phyloP scores from a whole-genome alignment of 2,329 filamentous ascomycete genomes.

The Trichophyton benhamiae region DNA sequence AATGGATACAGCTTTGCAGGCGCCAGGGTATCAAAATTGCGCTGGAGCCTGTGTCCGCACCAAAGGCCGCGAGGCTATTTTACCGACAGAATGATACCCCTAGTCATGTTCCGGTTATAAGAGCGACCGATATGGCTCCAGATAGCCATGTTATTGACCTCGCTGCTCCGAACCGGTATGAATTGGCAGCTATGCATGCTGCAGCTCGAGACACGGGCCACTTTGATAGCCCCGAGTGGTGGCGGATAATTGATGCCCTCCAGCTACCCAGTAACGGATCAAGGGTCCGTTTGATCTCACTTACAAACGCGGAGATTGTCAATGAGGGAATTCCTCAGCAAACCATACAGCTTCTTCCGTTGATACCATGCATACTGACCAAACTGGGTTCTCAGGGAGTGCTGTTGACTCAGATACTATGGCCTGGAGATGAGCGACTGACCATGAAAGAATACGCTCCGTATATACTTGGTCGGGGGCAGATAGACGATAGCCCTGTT shows the following conservation, averaged over 20 bases:
- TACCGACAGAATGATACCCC: slow-evolving; percentile 9
- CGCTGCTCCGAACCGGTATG: slow-evolving; percentile 69
- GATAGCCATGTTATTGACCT: slow-evolving; percentile 51
- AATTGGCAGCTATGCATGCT: slow-evolving; percentile 66
- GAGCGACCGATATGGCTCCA: slow-evolving; percentile 42
- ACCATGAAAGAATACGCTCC: slow-evolving; percentile 48
- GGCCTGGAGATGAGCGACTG: slow-evolving; percentile 55
- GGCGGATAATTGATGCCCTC: slow-evolving; percentile 63
- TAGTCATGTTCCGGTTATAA: slow-evolving; percentile 20
- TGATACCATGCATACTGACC: slow-evolving; percentile 70
- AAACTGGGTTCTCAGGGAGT: slow-evolving; percentile 70
- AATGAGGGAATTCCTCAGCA: slow-evolving; percentile 75
- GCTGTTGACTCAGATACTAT: slow-evolving; percentile 60
- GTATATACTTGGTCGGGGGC: slow-evolving; percentile 58
- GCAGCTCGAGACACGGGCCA: slow-evolving; percentile 55
- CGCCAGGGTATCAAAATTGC: slow-evolving; percentile 48
- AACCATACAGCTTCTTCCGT: slow-evolving; percentile 72
- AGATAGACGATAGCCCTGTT: slow-evolving; percentile 29
- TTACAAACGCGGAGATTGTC: slow-evolving; percentile 57
- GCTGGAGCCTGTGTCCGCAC: slow-evolving; percentile 79
- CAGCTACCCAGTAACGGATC: slow-evolving; percentile 59
- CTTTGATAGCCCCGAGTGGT: slow-evolving; percentile 64
- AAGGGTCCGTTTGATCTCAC: slow-evolving; percentile 55
- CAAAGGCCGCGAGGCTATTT: slow-evolving; percentile 64
- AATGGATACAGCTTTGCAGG: slow-evolving; percentile 55